These are phyloP conservation scores for Polytrichum formosum DNA, from an alignment of 225 moss, liverwort and hornwort species.

Conservation along the genomic window DNA sequence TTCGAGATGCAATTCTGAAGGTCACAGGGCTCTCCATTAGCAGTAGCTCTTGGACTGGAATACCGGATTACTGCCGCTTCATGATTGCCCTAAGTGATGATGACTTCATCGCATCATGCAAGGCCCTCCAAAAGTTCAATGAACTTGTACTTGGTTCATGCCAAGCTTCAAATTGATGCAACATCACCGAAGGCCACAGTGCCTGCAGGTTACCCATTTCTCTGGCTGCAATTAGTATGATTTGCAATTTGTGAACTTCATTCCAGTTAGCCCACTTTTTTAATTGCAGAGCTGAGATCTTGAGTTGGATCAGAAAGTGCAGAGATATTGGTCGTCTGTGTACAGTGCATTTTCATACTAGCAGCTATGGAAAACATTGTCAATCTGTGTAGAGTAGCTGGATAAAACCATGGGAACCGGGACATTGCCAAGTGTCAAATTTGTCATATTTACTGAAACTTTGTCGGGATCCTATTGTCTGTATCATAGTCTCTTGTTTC, in stretches of 20 bases:
- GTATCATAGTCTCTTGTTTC: too few species aligned
- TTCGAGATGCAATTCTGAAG: conserved; percentile 61
- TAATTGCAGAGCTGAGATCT: background rate
- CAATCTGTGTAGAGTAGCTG: background rate
- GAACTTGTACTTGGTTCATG: conserved; percentile 34
- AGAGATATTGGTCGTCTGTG: background rate
- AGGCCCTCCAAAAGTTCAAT: conserved; percentile 65
- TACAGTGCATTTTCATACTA: background rate
- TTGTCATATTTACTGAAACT: too few species aligned
- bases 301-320: background rate
- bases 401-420: background rate
- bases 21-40: conserved; percentile 70
- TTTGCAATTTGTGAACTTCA: too few species aligned
- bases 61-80: conserved; percentile 77
- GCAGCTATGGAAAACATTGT: background rate
- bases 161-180: too few species aligned
- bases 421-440: background rate
- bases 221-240: too few species aligned
- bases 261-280: background rate
- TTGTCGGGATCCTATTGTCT: too few species aligned
- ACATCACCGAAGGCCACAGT: too few species aligned
- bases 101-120: conserved; percentile 54
- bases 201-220: too few species aligned
- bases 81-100: conserved; percentile 73
- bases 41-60: conserved; percentile 85